Evolutionary conservation across 2,329 filamentous ascomycete species (phyloP).

Genomic region (Xenosphaeropsis pyriputrescens): DNA sequence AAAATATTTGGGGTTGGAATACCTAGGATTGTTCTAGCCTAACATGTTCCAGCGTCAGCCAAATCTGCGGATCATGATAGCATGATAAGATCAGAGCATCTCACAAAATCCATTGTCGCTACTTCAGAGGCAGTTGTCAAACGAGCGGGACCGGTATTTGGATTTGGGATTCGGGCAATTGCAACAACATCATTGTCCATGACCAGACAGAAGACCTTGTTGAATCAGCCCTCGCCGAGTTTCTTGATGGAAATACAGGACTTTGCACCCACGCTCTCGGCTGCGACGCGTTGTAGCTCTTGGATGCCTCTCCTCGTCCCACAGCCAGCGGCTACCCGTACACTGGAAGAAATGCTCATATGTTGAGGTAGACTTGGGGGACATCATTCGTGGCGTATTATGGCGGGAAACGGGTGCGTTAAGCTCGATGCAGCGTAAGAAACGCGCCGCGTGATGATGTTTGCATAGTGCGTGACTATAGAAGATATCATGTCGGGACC

Average conservation of each 20-base stretch:
- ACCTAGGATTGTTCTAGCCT: constrained; percentile 10
- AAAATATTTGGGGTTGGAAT: constrained; percentile 9
- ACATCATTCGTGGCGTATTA: too few species aligned
- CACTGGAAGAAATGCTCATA: constrained; percentile 16
- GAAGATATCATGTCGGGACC: too few species aligned
- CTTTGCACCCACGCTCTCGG: constrained; percentile 14
- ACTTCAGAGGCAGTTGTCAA: constrained; percentile 12
- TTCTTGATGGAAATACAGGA: constrained; percentile 21
- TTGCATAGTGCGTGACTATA: too few species aligned
- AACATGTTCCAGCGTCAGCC: constrained; percentile 1
- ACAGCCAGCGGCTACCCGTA: constrained; percentile 20
- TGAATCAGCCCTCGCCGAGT: constrained; percentile 21
- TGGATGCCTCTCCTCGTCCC: constrained; percentile 19
- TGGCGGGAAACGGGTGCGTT: too few species aligned
- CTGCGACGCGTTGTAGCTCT: constrained; percentile 18
- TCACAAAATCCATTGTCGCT: constrained; percentile 13
- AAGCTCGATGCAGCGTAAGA: too few species aligned
- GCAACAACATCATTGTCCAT: constrained; percentile 15
- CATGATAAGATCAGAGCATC: not conserved
- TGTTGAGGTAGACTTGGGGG: too few species aligned
- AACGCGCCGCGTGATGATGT: too few species aligned
- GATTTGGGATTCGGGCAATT: constrained; percentile 11
- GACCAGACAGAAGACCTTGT: constrained; percentile 20
- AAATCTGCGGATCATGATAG: not conserved
- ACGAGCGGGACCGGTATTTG: constrained; percentile 7